These are phyloP conservation scores for Heterobasidion occidentale DNA, from an alignment of 1,284 basidiomycete genomes.

Conservation along the genomic window DNA sequence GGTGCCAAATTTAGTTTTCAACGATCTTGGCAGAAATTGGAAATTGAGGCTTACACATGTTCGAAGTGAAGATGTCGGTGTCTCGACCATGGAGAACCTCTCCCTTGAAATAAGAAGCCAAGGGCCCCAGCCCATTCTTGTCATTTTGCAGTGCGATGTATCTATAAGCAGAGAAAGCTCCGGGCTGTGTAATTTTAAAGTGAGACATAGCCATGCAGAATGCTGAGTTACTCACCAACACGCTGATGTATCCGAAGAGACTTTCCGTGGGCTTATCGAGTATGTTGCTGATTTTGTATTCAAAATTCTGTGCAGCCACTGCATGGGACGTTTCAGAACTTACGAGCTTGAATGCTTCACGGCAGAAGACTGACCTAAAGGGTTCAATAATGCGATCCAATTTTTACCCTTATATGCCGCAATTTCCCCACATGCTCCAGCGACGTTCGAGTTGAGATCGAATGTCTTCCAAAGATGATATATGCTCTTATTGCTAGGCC, in stretches of 20 bases:
- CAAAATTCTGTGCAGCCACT: conserved; percentile 90
- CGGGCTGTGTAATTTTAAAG: conserved; percentile 35
- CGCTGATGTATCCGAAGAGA: conserved; percentile 27
- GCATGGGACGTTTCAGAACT: conserved; percentile 1
- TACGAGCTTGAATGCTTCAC: not conserved
- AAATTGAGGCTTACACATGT: conserved; percentile 53
- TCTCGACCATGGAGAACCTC: conserved; percentile 89
- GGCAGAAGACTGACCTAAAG: conserved; percentile 45
- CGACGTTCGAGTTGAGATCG: conserved; percentile 92
- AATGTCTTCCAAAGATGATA: conserved; percentile 98
- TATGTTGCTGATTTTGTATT: conserved; percentile 97
- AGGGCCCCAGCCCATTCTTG: conserved; percentile 71
- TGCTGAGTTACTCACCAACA: conserved; percentile 89
- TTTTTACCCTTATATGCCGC: conserved; percentile 86
- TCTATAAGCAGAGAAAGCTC: conserved; percentile 89
- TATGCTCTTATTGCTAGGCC: conserved; percentile 83
- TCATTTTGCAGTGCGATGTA: conserved; percentile 93
- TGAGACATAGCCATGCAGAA: conserved; percentile 32
- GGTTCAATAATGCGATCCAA: conserved; percentile 73
- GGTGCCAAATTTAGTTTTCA: not conserved
- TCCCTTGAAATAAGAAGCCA: conserved; percentile 93
- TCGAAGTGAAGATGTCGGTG: conserved; percentile 87
- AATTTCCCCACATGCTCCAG: conserved; percentile 96
- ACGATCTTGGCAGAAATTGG: not conserved
- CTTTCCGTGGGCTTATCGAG: conserved; percentile 68